A percentile compares a stretch with the other conserved stretches of the same genome.
Conservation (phyloP, 75 land plant genomes). For the Cupressus sempervirens region DNA sequence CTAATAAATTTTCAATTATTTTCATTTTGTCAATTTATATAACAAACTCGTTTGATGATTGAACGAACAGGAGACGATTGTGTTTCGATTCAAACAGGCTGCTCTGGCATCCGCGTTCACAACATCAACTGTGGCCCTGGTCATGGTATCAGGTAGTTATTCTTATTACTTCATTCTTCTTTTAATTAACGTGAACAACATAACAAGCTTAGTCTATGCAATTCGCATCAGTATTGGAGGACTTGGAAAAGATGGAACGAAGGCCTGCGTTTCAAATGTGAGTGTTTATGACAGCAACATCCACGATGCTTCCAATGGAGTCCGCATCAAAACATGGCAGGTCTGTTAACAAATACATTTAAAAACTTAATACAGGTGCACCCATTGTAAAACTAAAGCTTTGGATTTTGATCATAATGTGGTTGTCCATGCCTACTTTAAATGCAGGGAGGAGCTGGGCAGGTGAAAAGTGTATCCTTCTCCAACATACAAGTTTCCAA, state of each 20-base stretch:
- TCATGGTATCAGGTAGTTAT: constrained; percentile 64
- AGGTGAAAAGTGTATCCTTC: constrained; percentile 39
- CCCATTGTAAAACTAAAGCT: too few relatives aligned
- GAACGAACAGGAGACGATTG: constrained; percentile 65
- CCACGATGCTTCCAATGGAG: constrained; percentile 43
- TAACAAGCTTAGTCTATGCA: not conserved
- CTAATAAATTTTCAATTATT: not conserved
- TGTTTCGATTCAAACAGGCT: constrained; percentile 75
- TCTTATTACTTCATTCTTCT: not conserved
- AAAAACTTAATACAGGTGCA: too few relatives aligned
- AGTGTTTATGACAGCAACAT: constrained; percentile 41
- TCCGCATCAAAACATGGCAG: constrained; percentile 88
- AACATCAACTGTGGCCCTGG: constrained; percentile 67
- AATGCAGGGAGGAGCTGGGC: constrained; percentile 59
- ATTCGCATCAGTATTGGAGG: constrained; percentile 42
- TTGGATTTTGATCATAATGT: too few relatives aligned
- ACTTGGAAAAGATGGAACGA: constrained; percentile 46
- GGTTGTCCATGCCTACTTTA: not conserved
- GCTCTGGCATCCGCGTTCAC: constrained; percentile 44
- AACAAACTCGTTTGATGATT: not conserved
- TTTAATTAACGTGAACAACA: not conserved
- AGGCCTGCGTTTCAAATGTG: constrained; percentile 46
- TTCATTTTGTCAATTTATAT: not conserved
- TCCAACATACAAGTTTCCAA: constrained; percentile 39
- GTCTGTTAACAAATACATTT: constrained; percentile 12